Conservation (phyloP, 805 yeast species). For the Candida golubevii region DNA sequence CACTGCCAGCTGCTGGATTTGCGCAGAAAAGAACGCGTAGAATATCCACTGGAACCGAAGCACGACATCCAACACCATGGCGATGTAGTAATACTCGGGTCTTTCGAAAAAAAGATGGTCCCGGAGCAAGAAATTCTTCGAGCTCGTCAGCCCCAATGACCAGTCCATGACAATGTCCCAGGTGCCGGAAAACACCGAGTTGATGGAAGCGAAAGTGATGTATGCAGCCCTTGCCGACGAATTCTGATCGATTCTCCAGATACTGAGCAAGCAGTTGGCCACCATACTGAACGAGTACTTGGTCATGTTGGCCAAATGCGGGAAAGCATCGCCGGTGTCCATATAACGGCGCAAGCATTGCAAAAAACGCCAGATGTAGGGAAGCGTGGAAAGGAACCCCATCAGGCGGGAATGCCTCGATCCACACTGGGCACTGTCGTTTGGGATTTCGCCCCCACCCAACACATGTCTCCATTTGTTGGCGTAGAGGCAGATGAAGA, state of each 20-base stretch:
- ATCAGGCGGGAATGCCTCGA: conserved; percentile 68
- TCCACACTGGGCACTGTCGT: conserved; percentile 51
- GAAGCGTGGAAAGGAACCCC: conserved; percentile 83
- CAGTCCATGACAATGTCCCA: conserved; percentile 98
- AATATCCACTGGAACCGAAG: conserved; percentile 90
- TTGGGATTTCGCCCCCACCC: conserved; percentile 27
- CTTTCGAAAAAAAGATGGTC: conserved; percentile 62
- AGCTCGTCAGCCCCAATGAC: conserved; percentile 72
- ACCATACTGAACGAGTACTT: conserved; percentile 67
- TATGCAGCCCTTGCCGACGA: conserved; percentile 49
- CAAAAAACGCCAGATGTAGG: conserved; percentile 84
- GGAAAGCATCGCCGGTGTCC: conserved; percentile 94
- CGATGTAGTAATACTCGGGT: conserved; percentile 61
- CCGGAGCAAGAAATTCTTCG: conserved; percentile 57
- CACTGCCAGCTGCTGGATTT: conserved; percentile 82
- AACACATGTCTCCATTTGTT: conserved; percentile 60
- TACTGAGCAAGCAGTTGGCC: conserved; percentile 69
- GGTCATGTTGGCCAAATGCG: conserved; percentile 84
- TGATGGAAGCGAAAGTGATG: conserved; percentile 68
- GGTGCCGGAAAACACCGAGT: conserved; percentile 60
- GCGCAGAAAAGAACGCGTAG: conserved; percentile 70
- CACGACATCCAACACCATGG: conserved; percentile 68
- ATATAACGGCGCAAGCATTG: conserved; percentile 89
- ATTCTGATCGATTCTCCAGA: conserved; percentile 61
- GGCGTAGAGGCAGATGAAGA: conserved; percentile 80